phyloP scores from a whole-genome alignment of 345 rosid genomes.

The Durio zibethinus region DNA sequence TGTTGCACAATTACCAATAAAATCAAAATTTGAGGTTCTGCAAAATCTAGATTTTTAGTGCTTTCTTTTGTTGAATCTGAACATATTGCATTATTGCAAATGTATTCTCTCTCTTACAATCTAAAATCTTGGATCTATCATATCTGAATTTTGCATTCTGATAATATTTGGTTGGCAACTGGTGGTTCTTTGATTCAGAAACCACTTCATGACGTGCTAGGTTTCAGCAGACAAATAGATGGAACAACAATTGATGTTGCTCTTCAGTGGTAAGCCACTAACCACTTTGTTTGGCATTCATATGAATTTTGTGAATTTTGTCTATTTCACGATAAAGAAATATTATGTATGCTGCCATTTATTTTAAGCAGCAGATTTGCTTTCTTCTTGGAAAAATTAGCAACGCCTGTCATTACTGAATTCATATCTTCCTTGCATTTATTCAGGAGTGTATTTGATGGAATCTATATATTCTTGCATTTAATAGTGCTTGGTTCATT shows the following conservation, averaged over 20 bases:
- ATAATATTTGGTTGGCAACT: constrained; percentile 21
- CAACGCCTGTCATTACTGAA: neutral
- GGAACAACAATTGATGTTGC: constrained; percentile 74
- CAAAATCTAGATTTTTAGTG: neutral
- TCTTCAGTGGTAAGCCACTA: constrained; percentile 74
- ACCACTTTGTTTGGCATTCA: neutral
- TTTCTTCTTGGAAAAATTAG: neutral
- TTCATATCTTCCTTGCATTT: neutral
- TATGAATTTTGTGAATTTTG: constrained; percentile 3
- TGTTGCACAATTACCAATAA: neutral
- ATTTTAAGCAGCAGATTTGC: neutral
- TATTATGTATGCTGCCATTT: neutral
- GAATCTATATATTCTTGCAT: neutral
- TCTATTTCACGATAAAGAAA: neutral
- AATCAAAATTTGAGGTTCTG: neutral
- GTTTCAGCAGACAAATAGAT: constrained; percentile 62
- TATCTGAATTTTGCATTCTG: constrained; percentile 13
- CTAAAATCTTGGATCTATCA: neutral
- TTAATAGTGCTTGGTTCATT: neutral
- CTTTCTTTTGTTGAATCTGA: neutral
- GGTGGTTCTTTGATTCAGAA: constrained; percentile 48
- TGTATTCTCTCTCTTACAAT: neutral
- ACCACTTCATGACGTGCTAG: constrained; percentile 82
- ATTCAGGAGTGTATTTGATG: neutral
- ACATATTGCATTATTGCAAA: neutral